Percentiles rank a stretch among this genome's conserved stretches.
Conservation (phyloP, 2,329 filamentous ascomycete species). For the Aspergillus sp. region DNA sequence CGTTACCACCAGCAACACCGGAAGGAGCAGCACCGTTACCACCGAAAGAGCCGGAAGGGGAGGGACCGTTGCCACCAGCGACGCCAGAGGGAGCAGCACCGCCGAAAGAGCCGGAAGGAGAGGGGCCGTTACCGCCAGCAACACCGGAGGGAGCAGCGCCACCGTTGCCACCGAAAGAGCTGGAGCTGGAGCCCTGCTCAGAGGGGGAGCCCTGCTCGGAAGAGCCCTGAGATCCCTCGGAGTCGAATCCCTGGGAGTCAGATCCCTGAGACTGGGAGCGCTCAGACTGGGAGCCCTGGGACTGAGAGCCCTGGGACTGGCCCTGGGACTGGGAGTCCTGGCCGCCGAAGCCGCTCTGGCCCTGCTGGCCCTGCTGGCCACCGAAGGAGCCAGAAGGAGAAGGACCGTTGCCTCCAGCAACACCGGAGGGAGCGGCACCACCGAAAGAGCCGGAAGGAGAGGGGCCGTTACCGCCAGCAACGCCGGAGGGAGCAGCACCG, state of each 20-base stretch:
- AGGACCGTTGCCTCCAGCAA: neutral
- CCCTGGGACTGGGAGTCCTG: neutral
- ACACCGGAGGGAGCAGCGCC: neutral
- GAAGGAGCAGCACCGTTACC: neutral
- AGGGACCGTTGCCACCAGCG: neutral
- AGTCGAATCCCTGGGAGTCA: neutral
- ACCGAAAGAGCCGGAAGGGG: neutral
- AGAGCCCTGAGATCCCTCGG: neutral
- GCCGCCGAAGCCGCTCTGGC: neutral
- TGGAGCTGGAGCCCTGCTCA: neutral
- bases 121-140: neutral
- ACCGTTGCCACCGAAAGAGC: neutral
- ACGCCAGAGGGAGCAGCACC: neutral
- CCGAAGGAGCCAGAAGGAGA: constrained; percentile 1
- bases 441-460: neutral
- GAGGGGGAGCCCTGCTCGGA: neutral
- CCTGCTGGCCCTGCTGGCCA: neutral
- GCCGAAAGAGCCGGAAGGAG: neutral
- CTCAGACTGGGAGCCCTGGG: neutral
- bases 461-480: neutral
- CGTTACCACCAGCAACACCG: neutral
- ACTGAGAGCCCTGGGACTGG: neutral
- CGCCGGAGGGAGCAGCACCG: neutral
- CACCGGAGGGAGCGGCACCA: neutral
- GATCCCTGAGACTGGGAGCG: neutral